Conservation (phyloP, 2,329 filamentous ascomycete genomes). For the Madurella mycetomatis region DNA sequence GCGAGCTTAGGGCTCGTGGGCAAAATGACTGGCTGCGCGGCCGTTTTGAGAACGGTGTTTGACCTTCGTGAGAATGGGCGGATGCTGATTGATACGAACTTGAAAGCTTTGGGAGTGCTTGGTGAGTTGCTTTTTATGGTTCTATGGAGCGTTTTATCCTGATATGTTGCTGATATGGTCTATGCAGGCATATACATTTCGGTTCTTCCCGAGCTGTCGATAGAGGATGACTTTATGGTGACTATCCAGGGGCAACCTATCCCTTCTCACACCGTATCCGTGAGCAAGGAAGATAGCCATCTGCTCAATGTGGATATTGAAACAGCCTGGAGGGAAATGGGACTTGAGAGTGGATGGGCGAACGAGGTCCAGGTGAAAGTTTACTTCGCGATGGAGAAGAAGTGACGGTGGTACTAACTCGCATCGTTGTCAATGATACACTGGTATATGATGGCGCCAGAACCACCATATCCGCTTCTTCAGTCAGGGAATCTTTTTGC, state of each 20-base stretch:
- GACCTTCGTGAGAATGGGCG: constrained; percentile 53
- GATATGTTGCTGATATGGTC: background rate
- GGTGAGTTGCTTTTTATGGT: background rate
- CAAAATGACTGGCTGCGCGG: constrained; percentile 87
- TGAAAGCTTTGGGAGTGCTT: constrained; percentile 58
- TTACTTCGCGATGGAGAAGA: constrained; percentile 42
- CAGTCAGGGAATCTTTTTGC: constrained; percentile 19
- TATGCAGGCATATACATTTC: constrained; percentile 69
- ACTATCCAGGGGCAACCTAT: constrained; percentile 69
- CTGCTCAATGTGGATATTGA: constrained; percentile 75
- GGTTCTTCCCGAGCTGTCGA: constrained; percentile 54
- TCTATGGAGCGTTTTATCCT: background rate
- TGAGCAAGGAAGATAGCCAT: constrained; percentile 46
- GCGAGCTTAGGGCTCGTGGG: constrained; percentile 73
- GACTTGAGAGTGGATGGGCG: constrained; percentile 66
- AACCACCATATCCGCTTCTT: background rate
- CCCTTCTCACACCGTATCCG: constrained; percentile 59
- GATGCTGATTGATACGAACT: constrained; percentile 59
- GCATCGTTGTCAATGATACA: no score
- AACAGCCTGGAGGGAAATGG: constrained; percentile 72
- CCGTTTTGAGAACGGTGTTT: constrained; percentile 61
- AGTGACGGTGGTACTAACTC: no score
- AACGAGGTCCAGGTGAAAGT: constrained; percentile 73
- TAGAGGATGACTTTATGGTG: constrained; percentile 66
- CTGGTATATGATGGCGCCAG: background rate